phyloP scores from a whole-genome alignment of 345 rosid species.

The Eucalyptus coolabah region DNA sequence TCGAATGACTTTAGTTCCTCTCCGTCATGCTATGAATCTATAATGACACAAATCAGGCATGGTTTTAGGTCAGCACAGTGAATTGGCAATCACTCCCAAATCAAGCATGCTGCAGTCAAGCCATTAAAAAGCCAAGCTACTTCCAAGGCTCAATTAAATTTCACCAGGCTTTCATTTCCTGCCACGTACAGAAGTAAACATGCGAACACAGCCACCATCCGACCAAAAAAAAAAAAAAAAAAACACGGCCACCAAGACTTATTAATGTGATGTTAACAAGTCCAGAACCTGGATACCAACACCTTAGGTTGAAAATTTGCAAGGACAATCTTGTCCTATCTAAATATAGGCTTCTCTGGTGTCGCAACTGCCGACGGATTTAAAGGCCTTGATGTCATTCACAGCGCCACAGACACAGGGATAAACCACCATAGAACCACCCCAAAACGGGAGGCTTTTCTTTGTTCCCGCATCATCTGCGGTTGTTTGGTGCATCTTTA shows the following conservation, averaged over 20 bases:
- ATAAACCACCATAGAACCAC: not conserved
- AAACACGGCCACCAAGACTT: not conserved
- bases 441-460: not conserved
- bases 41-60: not conserved
- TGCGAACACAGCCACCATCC: not conserved
- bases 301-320: not conserved
- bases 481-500: not conserved
- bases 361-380: not conserved
- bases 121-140: not conserved
- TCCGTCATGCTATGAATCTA: not conserved
- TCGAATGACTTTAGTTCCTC: not conserved
- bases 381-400: not conserved
- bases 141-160: not conserved
- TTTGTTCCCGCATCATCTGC: not conserved
- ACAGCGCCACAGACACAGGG: not conserved
- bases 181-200: not conserved
- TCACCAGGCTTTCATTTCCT: not conserved
- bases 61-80: not conserved
- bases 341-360: not conserved
- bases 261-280: not conserved
- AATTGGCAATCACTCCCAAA: not conserved
- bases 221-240: no score
- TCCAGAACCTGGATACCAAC: not conserved
- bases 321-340: not conserved
- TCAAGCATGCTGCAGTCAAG: not conserved